phyloP scores from a whole-genome alignment of 805 yeast genomes.

The Saturnispora quitensis region DNA sequence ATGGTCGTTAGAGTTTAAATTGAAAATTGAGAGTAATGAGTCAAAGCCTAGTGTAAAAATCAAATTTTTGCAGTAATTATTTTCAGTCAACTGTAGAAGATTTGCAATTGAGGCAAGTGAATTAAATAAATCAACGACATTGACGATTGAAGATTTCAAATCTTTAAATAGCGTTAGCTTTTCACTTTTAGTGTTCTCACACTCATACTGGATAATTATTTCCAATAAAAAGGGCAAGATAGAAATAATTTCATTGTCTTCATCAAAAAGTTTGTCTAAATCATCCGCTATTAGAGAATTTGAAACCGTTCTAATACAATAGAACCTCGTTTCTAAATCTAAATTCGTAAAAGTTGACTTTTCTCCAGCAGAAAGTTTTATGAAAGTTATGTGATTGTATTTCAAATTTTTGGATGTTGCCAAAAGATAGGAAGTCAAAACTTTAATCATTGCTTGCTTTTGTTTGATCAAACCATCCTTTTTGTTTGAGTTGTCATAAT shows the following conservation, averaged over 20 bases:
- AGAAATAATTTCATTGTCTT: constrained; percentile 32
- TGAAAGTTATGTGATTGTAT: constrained; percentile 16
- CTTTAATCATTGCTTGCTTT: constrained; percentile 11
- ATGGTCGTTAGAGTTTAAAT: constrained; percentile 29
- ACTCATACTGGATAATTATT: constrained; percentile 33
- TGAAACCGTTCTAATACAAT: constrained; percentile 36
- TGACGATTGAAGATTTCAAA: constrained; percentile 23
- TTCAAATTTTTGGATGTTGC: constrained; percentile 21
- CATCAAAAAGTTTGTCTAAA: constrained; percentile 34
- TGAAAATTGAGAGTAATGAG: constrained; percentile 22
- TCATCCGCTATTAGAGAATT: constrained; percentile 33
- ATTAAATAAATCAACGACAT: constrained; percentile 33
- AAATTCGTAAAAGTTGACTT: constrained; percentile 9
- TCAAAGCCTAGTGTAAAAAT: constrained; percentile 29
- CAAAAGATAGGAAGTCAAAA: constrained; percentile 30
- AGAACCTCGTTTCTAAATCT: constrained; percentile 18
- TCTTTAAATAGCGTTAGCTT: constrained; percentile 17
- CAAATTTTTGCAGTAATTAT: constrained; percentile 27
- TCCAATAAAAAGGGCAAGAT: constrained; percentile 42
- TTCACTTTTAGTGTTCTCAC: constrained; percentile 11
- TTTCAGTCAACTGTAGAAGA: constrained; percentile 31
- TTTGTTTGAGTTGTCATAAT: background rate
- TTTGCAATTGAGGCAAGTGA: constrained; percentile 42
- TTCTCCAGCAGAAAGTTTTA: constrained; percentile 17
- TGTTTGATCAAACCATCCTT: constrained; percentile 1